Evolutionary conservation across 768 basidiomycete species (phyloP).

Genomic region (Trichaptum fuscoviolaceum): DNA sequence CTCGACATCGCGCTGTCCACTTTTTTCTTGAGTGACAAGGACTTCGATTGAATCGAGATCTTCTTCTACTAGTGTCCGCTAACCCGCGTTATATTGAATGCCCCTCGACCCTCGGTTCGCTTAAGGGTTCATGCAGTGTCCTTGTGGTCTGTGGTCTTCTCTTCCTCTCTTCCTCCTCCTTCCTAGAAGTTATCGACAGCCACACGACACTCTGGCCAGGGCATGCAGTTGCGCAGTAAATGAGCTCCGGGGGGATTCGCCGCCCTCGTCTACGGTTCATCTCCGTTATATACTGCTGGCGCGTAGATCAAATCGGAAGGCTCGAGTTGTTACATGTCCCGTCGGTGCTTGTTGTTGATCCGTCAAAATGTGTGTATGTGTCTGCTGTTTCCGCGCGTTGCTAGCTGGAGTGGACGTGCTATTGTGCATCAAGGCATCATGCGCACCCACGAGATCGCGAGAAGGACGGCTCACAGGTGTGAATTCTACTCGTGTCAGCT

Average conservation of each 20-base stretch:
- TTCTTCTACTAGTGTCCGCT: background rate
- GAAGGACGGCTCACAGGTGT: background rate
- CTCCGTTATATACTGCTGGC: background rate
- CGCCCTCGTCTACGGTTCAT: background rate
- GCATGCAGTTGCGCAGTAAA: background rate
- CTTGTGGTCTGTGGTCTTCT: background rate
- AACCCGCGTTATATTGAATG: background rate
- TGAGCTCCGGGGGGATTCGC: background rate
- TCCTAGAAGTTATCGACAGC: background rate
- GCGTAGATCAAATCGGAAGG: background rate
- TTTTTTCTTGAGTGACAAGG: background rate
- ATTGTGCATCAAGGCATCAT: background rate
- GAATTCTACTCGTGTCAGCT: background rate
- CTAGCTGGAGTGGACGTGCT: background rate
- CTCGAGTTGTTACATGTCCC: background rate
- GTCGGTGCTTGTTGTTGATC: background rate
- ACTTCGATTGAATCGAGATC: background rate
- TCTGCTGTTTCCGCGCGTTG: background rate
- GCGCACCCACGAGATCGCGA: background rate
- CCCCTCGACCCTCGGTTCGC: constrained; percentile 1
- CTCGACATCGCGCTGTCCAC: background rate
- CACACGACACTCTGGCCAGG: background rate
- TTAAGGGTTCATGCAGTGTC: background rate
- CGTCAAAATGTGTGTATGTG: background rate
- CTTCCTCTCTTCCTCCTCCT: background rate